phyloP scores from a whole-genome alignment of 257 asterid genomes.

The Oldenlandia corymbosa region DNA sequence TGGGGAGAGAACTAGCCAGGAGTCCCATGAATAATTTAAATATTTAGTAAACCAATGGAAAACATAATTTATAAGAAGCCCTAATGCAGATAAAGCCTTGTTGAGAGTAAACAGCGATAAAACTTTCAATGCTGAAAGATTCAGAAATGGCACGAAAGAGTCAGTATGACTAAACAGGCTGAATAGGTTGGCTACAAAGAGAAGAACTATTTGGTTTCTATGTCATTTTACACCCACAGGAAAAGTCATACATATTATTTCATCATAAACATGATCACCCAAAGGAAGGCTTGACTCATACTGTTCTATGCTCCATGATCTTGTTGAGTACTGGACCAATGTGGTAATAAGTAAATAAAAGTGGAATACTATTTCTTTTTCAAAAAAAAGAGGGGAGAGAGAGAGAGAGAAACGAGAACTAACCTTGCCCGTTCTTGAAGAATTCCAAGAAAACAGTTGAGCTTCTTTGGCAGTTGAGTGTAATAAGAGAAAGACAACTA shows the following conservation, averaged over 20 bases:
- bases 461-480: conserved; percentile 80
- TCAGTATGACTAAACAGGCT: background rate
- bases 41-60: too few species aligned
- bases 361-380: background rate
- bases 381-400: background rate
- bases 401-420: background rate
- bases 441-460: conserved; percentile 60
- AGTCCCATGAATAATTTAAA: conserved; percentile 15
- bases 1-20: conserved; percentile 65
- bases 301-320: background rate
- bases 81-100: background rate
- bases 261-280: background rate
- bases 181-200: background rate
- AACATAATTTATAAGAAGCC: too few species aligned
- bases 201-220: background rate
- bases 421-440: conserved; percentile 75
- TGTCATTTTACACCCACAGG: too few species aligned
- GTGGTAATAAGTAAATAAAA: background rate
- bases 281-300: too few species aligned
- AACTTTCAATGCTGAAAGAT: background rate
- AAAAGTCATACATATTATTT: background rate
- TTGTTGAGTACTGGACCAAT: background rate
- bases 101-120: background rate
- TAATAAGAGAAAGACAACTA: conserved; percentile 67
- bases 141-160: background rate